Conservation (phyloP, 2,329 filamentous ascomycete genomes). For the Paecilomyces variotii region DNA sequence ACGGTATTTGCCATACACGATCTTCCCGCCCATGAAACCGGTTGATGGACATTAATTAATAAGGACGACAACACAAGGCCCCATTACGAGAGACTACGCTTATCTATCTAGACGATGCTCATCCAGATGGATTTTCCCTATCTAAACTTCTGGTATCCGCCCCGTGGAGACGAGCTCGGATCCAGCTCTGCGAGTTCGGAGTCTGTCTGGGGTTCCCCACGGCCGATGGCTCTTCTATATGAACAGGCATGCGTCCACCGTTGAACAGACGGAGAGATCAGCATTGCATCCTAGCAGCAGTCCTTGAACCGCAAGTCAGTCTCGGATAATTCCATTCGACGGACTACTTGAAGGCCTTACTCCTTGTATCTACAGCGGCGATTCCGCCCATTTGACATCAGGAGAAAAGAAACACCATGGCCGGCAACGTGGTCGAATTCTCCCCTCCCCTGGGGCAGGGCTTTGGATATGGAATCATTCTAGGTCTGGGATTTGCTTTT, state of each 20-base stretch:
- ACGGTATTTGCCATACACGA: not conserved
- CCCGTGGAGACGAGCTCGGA: not conserved
- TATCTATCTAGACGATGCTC: not conserved
- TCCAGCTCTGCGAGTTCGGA: not conserved
- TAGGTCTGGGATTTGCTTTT: conserved; percentile 67
- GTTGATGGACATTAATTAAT: not conserved
- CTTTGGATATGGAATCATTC: conserved; percentile 69
- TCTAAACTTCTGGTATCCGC: not conserved
- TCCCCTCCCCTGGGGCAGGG: conserved; percentile 42
- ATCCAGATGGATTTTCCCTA: not conserved
- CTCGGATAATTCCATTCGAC: not conserved
- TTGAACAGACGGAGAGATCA: not conserved
- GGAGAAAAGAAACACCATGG: conserved; percentile 9
- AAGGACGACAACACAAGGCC: not conserved
- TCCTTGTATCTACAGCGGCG: not conserved
- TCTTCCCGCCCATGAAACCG: not conserved
- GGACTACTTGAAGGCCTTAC: not conserved
- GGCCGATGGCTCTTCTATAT: not conserved
- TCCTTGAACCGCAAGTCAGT: not conserved
- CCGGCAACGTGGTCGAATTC: conserved; percentile 18
- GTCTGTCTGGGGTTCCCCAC: not conserved
- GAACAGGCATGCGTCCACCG: not conserved
- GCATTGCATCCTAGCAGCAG: not conserved
- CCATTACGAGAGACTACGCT: not conserved
- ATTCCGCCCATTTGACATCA: not conserved